These are phyloP conservation scores for Carpinus fangiana DNA, from an alignment of 306 rosid species.

Conservation along the genomic window DNA sequence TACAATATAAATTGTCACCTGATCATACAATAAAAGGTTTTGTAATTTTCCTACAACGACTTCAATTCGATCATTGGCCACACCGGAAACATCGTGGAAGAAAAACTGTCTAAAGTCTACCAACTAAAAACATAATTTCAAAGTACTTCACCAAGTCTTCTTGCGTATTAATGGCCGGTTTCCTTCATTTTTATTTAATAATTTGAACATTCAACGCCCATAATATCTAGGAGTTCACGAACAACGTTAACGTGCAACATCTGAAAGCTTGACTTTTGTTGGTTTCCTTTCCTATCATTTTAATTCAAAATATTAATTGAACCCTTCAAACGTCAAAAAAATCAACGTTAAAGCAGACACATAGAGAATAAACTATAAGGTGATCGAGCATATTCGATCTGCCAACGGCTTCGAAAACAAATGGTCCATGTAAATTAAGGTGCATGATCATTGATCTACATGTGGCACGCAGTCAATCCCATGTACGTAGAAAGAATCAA, in stretches of 20 bases:
- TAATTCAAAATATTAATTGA: background rate
- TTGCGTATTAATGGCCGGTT: no score
- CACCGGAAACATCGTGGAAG: no score
- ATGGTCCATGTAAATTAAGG: background rate
- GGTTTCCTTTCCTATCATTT: background rate
- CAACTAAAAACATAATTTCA: background rate
- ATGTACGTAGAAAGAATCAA: background rate
- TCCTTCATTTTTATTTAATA: no score
- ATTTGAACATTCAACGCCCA: no score
- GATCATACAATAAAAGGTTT: no score
- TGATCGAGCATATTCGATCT: slow-evolving; percentile 5
- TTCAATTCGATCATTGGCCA: no score
- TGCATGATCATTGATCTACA: background rate
- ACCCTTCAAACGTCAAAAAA: background rate
- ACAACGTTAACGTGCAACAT: no score
- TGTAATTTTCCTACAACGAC: no score
- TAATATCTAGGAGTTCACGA: no score
- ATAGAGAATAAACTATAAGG: background rate
- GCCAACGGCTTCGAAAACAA: background rate
- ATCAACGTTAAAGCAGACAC: background rate
- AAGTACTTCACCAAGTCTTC: background rate
- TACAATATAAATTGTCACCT: no score
- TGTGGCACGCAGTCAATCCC: slow-evolving; percentile 4
- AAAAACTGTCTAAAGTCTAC: background rate
- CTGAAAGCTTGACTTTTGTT: background rate